Base-by-base conservation (phyloP, 2,329 filamentous ascomycete genomes). In the Epichloe gansuensis region DNA sequence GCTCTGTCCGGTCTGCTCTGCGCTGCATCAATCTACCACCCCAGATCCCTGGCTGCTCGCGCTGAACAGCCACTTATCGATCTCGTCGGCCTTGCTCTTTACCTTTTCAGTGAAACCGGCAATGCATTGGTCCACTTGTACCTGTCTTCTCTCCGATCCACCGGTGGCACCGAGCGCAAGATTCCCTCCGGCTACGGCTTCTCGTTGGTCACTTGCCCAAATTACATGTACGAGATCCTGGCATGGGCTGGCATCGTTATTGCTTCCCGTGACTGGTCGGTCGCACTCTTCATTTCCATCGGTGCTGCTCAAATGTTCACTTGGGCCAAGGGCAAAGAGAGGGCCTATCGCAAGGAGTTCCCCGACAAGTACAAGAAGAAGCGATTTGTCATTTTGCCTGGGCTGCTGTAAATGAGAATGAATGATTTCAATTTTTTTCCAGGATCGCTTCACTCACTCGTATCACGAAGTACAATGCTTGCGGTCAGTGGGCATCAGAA, bases 341-440 rank as follows among this genome's bases (percentile, higher is more conserved):
- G 75, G 64, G 82, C 87, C 52, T 93, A 96, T 67, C 82, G 93
- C 61, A 85, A 85, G 68, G 87, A 95, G 67, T 95, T 97, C 68
- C 87, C 87, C 41, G 86, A 90, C 66, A 87, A 84, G 71, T 98
- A 98, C 73, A 90, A 91, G 83, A 90, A 85, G 75, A 97, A 98
- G 87, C 81, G 81, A 63, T 91, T 77, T 64, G 82, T 80, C 54
- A 85, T 95, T 71, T 68, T 96, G 53, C 89, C 93, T 3, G 87
- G 87, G 3, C 71, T 95, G 49, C 77, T 84, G 64, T 93, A 72
- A 71, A 49, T n/a, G 25, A 21, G 9, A 21, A 21, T 3, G 9
- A 21, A 21, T 3, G 15, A 17, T 21, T 12, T 21, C n/a, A 25
- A 6, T 12, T 13, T 21, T 31, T 9, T 31, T 31, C 1, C 27